Evolutionary conservation across 75 land plant species (phyloP), one percentile per base, ranked within the genome.

Genomic region (Selaginella moellendorffii): DNA sequence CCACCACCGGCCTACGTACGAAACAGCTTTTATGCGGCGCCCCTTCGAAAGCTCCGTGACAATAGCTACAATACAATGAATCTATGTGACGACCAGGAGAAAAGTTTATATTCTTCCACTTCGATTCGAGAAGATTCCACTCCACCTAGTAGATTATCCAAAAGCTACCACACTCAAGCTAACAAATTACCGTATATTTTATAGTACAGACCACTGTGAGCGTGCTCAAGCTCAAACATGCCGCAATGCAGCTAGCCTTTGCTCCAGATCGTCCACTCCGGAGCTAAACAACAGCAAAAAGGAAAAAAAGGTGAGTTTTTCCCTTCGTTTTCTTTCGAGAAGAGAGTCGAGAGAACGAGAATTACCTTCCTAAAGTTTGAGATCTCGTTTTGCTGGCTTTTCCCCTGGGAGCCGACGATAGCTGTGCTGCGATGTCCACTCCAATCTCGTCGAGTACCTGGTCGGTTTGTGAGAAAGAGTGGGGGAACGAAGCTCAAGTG

Each of bases 401-500:
- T 0, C 96, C 98, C 70, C 83, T 93, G 12, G 96, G 98, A 67
- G 98, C 98, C 25, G 96, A 80, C 36, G 98, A 93, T 64, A 93
- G 69, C 96, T 93, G 97, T 1, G 97, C 92, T 17, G 96, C 87
- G 69, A 93, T 78, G 63, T 88, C 98, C 24, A 89, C 83, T 29
- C 98, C 98, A 71, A 93, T 93, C 62, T 93, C 98, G 76, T 93
- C 98, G 28, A 93, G 85, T 24, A 93, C 96, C 97, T 92, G 81
- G 0, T 51, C 18, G 30, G 24, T 9, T 24, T 31, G 65, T n/a
- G 17, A 66, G 28, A 5, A 53, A 66, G 56, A 46, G 14, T 56
- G 19, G 19, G 18, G 10, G 20, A 22, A 5, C 10, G 27, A 21
- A 9, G 2, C 53, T 66, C 24, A 19, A 23, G 26, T 63, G 12